Base-by-base conservation (phyloP, 495 filamentous ascomycete species). In the Ascobolus immersus region DNA sequence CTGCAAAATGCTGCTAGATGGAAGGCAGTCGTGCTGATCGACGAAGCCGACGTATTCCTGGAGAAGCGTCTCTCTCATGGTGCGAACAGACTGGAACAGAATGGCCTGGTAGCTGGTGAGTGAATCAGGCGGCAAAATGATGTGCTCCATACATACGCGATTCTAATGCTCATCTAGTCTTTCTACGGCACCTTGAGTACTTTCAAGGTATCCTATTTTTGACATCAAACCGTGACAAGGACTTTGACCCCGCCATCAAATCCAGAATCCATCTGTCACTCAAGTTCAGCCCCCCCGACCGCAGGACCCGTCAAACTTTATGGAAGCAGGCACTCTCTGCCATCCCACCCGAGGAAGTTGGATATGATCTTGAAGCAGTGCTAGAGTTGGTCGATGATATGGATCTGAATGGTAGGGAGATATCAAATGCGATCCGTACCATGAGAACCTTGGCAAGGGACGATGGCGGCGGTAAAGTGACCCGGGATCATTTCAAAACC, bases 11-110 rank as follows among this genome's bases (percentile, higher is more conserved):
- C 36, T 8, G 11, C 33, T 9, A 25, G 14, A n/a, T 39, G 36
- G 36, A 17, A 27, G 11, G 36, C 36, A 4, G 26, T 38, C 18
- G 13, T 26, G 8, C 17, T 39, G 0, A 52, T 74, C 0, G 71
- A 73, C 33, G 68, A 75, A 48, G 64, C 61, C 23, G 70, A 75
- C 39, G 60, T 71, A 8, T 73, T 69, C 51, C 58, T 74, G 17
- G 59, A 69, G 48, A 61, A 30, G 38, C 67, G 51, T 36, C 64
- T 51, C 47, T 59, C 44, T 17, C 42, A n/a, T 25, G 23, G 7
- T n/a, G 7, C 23, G 7, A 25, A 52, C 4, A 13, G 13, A 5
- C 19, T 21, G 21, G 33, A 18, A 6, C 11, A 21, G 7, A 28
- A 14, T 4, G 15, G 23, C 1, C 21, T 39, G 9, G 15, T 35